A percentile compares a stretch with the other conserved stretches of the same genome.
phyloP scores from a whole-genome alignment of 345 rosid species.

The Eucalyptus paniculata region DNA sequence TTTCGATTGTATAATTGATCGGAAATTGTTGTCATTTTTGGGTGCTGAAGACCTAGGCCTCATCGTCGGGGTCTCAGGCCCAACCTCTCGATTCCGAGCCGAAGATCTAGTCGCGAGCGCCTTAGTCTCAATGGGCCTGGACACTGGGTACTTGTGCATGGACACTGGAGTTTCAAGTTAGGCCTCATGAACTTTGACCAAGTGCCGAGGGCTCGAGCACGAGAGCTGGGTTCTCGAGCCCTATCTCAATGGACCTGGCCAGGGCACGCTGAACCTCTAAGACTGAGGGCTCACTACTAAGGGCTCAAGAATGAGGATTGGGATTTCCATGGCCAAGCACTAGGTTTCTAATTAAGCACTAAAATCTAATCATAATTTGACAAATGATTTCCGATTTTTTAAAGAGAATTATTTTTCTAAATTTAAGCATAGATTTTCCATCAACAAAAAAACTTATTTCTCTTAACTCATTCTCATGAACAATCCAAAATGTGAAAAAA shows the following conservation, averaged over 20 bases:
- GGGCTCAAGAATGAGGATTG: neutral
- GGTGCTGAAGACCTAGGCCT: neutral
- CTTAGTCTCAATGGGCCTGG: neutral
- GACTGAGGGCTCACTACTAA: no score
- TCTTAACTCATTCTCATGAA: rapidly evolving
- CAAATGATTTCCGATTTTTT: rapidly evolving
- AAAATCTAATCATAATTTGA: no score
- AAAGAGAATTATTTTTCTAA: neutral
- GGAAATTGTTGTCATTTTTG: no score
- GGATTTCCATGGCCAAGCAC: neutral
- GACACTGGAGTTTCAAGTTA: no score
- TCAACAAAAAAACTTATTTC: rapidly evolving
- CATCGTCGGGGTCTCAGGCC: rapidly evolving
- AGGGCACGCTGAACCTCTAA: no score
- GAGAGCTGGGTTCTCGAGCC: no score
- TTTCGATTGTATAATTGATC: neutral
- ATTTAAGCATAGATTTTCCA: neutral
- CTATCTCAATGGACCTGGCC: no score
- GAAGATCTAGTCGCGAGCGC: neutral
- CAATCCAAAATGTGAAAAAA: no score
- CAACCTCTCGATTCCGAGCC: neutral
- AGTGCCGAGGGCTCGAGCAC: rapidly evolving
- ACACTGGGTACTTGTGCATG: no score
- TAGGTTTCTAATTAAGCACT: rapidly evolving
- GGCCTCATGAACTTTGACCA: no score